Percentiles rank a stretch among this genome's conserved stretches.
Evolutionary conservation across 2,329 filamentous ascomycete genomes (phyloP).

Genomic region (Hymenoscyphus linearis): DNA sequence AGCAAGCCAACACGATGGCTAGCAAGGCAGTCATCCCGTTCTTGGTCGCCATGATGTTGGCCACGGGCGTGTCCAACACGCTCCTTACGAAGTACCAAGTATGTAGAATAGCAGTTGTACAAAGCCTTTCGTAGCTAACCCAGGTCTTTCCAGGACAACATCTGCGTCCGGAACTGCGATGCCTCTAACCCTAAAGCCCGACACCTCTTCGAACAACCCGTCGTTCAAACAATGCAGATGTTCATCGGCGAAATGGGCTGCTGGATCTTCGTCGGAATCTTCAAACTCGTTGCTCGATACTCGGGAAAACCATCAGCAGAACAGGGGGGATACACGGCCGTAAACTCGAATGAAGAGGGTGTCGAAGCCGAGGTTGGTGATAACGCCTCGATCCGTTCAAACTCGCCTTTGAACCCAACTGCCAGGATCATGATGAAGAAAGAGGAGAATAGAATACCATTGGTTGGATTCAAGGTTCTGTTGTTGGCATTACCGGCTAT

Average conservation of each 20-base stretch:
- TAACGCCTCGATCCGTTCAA: constrained; percentile 41
- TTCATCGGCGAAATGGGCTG: constrained; percentile 95
- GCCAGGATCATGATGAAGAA: constrained; percentile 48
- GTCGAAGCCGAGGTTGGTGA: constrained; percentile 39
- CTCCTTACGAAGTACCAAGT: constrained; percentile 96
- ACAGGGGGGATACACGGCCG: constrained; percentile 59
- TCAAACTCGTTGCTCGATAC: constrained; percentile 60
- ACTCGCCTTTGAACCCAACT: constrained; percentile 40
- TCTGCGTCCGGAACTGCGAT: constrained; percentile 90
- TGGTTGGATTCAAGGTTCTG: constrained; percentile 66
- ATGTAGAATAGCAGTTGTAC: constrained; percentile 25
- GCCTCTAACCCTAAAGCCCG: constrained; percentile 60
- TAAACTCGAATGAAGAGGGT: constrained; percentile 35
- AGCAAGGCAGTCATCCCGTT: constrained; percentile 69
- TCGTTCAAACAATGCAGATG: constrained; percentile 96
- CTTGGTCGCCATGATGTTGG: constrained; percentile 90
- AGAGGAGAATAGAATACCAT: constrained; percentile 50
- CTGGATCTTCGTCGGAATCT: constrained; percentile 79
- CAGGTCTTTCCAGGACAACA: constrained; percentile 66
- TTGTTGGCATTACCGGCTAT: constrained; percentile 81
- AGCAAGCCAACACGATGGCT: constrained; percentile 50
- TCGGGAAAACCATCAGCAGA: constrained; percentile 39
- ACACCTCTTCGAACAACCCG: constrained; percentile 83
- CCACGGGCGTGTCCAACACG: constrained; percentile 95
- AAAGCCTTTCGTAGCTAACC: constrained; percentile 1